phyloP scores from a whole-genome alignment of 139 green algal genomes.

The Deuterostichococcus epilithicus region DNA sequence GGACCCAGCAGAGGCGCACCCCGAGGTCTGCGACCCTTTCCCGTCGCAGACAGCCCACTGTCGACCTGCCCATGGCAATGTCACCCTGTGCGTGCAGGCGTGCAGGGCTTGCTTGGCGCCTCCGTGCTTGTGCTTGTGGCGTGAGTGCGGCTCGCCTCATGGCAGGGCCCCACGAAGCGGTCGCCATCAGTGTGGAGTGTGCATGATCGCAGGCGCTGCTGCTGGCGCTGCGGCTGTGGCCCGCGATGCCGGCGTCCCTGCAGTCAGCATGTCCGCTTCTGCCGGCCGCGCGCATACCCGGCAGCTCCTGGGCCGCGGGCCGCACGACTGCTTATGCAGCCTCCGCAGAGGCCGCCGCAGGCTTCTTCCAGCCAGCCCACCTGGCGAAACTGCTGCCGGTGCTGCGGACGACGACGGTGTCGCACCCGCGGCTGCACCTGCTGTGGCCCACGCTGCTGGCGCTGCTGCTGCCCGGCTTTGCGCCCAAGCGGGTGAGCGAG shows the following conservation, averaged over 20 bases:
- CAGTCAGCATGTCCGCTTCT: conserved; percentile 38
- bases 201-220: conserved; percentile 59
- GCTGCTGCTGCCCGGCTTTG: conserved; percentile 64
- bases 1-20: neutral
- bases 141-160: too few species aligned
- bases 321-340: neutral
- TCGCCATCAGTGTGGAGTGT: too few species aligned
- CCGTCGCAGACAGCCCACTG: too few species aligned
- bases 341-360: conserved; percentile 21
- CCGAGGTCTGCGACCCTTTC: conserved; percentile 1
- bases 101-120: too few species aligned
- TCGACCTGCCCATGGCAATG: too few species aligned
- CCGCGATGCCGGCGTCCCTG: too few species aligned
- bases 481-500: conserved; percentile 23
- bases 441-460: conserved; percentile 66
- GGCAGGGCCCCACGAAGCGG: too few species aligned
- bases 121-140: too few species aligned
- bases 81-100: too few species aligned
- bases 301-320: too few species aligned
- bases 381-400: conserved; percentile 41
- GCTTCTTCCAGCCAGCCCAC: conserved; percentile 43
- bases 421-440: conserved; percentile 60
- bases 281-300: conserved; percentile 9
- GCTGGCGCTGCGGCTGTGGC: conserved; percentile 53
- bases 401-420: conserved; percentile 34